Conservation (phyloP, 202 grass and related monocot species). For the Zizania palustris region DNA sequence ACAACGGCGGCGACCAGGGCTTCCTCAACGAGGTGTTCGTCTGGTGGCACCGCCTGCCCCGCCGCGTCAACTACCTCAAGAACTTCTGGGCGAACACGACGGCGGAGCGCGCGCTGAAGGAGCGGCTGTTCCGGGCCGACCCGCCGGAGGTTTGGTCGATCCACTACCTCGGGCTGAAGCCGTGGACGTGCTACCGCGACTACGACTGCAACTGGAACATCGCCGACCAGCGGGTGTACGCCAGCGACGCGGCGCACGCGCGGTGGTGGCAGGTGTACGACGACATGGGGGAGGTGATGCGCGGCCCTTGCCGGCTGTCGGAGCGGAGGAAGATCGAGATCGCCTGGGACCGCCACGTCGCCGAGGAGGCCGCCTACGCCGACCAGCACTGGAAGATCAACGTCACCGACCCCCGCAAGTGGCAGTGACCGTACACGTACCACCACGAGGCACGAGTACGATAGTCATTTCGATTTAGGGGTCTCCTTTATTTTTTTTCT, state of each 20-base stretch:
- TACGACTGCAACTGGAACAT: slow-evolving; percentile 96
- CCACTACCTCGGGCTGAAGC: slow-evolving; percentile 85
- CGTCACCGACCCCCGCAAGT: slow-evolving; percentile 70
- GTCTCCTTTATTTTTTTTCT: neutral
- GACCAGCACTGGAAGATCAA: slow-evolving; percentile 85
- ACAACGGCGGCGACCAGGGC: slow-evolving; percentile 95
- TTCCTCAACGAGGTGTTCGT: slow-evolving; percentile 95
- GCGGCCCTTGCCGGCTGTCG: slow-evolving; percentile 54
- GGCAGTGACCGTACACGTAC: slow-evolving; percentile 38
- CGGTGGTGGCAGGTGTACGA: slow-evolving; percentile 89
- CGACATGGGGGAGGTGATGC: slow-evolving; percentile 66
- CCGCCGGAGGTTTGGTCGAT: slow-evolving; percentile 63
- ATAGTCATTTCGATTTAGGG: slow-evolving; percentile 16
- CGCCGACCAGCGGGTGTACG: slow-evolving; percentile 62
- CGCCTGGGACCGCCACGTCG: slow-evolving; percentile 60
- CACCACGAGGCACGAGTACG: too few species aligned
- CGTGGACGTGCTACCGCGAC: slow-evolving; percentile 85
- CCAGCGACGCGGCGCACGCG: slow-evolving; percentile 66
- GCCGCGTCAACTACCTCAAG: slow-evolving; percentile 83
- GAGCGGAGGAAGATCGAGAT: slow-evolving; percentile 67
- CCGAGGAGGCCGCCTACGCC: slow-evolving; percentile 44
- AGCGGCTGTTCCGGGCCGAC: slow-evolving; percentile 61
- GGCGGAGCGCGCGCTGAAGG: slow-evolving; percentile 59
- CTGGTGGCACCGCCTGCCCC: slow-evolving; percentile 91
- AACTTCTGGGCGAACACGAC: slow-evolving; percentile 81